Base-by-base conservation (phyloP, 768 basidiomycete species). In the Termitomyces sp. region DNA sequence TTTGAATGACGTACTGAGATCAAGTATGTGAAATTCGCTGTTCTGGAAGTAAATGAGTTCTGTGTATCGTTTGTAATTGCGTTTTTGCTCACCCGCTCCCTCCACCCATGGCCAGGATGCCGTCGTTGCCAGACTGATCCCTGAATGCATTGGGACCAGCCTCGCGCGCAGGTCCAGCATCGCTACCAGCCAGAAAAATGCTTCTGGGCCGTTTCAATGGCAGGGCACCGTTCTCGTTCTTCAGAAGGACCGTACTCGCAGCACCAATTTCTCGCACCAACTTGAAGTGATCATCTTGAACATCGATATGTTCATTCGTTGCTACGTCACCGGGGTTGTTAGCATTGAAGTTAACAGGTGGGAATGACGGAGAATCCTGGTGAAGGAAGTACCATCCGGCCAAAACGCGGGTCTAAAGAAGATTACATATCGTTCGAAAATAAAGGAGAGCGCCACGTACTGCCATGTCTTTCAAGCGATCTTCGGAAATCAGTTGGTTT, bases 81-180 rank as follows among this genome's bases (percentile, higher is more conserved):
- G 16, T 27, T 24, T 45, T 10, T 30, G 18, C 55, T 40, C 24
- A 61, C 60, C 60, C 60, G 9, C 62, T 53, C n/a, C 91, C 94
- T 93, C 95, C 96, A 16, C 93, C 93, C 87, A 94, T 88, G 5
- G 92, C 93, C 22, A 97, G 78, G 13, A 89, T 79, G 8, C 93
- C 92, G 42, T 80, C 82, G 26, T 76, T 73, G 18, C 86, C 85
- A 47, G 77, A 82, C 64, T 79, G 82, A 60, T 91, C 86, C 3
- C 71, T 24, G 56, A 84, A 91, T 48, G 82, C 79, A 65, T 93
- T 93, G 0, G 91, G 89, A 0, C 92, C 92, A 39, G 76, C 71
- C 34, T 62, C 71, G 22, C 83, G 55, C 8, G 58, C 81, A 2
- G 89, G 88, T 8, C 83, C 89, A 14, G 82, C 82, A 62, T 83